A percentile compares a stretch with the other conserved stretches of the same genome.
These are phyloP conservation scores for Vitis cinerea DNA, from an alignment of 164 flowering plant genomes.

Conservation along the genomic window DNA sequence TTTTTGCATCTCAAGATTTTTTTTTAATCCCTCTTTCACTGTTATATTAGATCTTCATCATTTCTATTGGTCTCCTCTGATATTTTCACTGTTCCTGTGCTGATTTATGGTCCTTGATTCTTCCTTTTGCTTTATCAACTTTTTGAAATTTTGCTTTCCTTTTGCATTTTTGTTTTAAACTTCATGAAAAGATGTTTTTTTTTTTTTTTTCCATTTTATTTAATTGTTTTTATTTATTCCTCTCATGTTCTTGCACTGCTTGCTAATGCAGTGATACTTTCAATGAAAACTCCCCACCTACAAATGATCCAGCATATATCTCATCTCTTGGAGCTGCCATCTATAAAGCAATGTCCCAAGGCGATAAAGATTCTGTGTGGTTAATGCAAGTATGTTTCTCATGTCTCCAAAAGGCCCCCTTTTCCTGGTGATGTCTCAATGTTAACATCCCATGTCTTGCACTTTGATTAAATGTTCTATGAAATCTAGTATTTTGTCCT, in stretches of 20 bases:
- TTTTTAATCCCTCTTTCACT: too few species aligned
- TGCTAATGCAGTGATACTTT: slow-evolving; percentile 78
- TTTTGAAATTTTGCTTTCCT: not conserved
- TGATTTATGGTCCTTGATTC: not conserved
- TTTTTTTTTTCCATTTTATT: not conserved
- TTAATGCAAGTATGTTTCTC: slow-evolving; percentile 83
- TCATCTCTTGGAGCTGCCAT: slow-evolving; percentile 90
- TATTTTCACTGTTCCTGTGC: not conserved
- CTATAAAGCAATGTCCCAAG: slow-evolving; percentile 81
- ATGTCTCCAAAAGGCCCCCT: not conserved
- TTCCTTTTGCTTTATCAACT: not conserved
- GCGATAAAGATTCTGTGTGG: slow-evolving; percentile 88
- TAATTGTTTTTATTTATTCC: not conserved
- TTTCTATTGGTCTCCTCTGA: not conserved
- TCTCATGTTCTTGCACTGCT: not conserved
- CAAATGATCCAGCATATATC: slow-evolving; percentile 75
- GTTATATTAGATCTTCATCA: too few species aligned
- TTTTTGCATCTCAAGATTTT: too few species aligned
- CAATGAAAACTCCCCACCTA: slow-evolving; percentile 94
- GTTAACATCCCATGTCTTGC: too few species aligned
- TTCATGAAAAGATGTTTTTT: not conserved
- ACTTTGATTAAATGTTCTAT: too few species aligned
- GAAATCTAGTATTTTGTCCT: too few species aligned
- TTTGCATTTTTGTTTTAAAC: not conserved
- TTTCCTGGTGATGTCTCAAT: not conserved